Evolutionary conservation across 352 stramenopile genomes (phyloP).

Genomic region (Phytophthora melonis): DNA sequence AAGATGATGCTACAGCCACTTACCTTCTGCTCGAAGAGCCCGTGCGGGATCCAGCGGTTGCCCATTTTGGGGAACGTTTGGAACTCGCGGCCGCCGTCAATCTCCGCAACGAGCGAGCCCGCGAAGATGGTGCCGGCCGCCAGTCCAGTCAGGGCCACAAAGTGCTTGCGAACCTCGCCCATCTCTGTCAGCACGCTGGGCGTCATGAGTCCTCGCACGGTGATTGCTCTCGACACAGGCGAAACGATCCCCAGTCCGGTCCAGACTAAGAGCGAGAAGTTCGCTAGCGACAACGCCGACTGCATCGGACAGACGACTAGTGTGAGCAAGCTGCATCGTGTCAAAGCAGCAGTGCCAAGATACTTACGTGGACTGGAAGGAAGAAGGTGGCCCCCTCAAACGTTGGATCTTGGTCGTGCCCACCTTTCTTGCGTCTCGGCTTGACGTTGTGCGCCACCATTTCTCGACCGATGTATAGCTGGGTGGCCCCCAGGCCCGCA

Average conservation of each 20-base stretch:
- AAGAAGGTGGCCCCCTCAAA: slow-evolving; percentile 53
- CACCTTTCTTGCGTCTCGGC: slow-evolving; percentile 15
- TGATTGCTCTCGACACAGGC: slow-evolving; percentile 58
- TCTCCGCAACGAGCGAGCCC: slow-evolving; percentile 90
- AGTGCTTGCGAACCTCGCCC: slow-evolving; percentile 59
- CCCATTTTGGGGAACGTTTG: slow-evolving; percentile 97
- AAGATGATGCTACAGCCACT: background rate
- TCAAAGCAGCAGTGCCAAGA: background rate
- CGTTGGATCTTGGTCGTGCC: slow-evolving; percentile 22
- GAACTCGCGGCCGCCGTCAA: slow-evolving; percentile 97
- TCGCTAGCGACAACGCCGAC: slow-evolving; percentile 69
- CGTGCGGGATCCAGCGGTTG: slow-evolving; percentile 89
- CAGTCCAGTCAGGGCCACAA: slow-evolving; percentile 53
- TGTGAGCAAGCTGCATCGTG: background rate
- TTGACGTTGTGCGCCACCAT: slow-evolving; percentile 61
- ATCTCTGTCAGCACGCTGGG: slow-evolving; percentile 60
- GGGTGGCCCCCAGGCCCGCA: slow-evolving; percentile 51
- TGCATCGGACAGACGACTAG: slow-evolving; percentile 14
- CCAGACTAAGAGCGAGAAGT: slow-evolving; percentile 71
- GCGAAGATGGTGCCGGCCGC: slow-evolving; percentile 50
- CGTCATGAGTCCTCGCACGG: slow-evolving; percentile 61
- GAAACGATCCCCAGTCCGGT: slow-evolving; percentile 67
- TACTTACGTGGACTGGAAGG: slow-evolving; percentile 57
- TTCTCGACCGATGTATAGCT: slow-evolving; percentile 60
- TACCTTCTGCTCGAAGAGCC: slow-evolving; percentile 68